These are phyloP conservation scores for Fraxinus paxiana DNA, from an alignment of 305 asterid species.

Conservation along the genomic window DNA sequence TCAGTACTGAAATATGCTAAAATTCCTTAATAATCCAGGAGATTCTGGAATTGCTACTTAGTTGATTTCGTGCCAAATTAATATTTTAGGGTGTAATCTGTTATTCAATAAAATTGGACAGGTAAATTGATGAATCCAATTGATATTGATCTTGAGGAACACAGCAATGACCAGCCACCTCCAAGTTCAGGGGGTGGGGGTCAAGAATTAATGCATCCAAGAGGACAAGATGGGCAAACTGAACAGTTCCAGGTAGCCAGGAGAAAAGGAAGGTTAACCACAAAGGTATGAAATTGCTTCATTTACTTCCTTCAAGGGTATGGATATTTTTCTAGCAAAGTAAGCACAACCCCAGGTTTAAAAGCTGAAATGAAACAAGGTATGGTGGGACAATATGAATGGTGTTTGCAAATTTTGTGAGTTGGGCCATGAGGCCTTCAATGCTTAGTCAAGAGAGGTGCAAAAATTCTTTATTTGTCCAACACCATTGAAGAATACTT, in stretches of 20 bases:
- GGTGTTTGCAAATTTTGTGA: slow-evolving; percentile 12
- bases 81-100: background rate
- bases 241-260: slow-evolving; percentile 4
- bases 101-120: slow-evolving; percentile 18
- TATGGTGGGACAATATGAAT: background rate
- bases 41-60: background rate
- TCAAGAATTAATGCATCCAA: slow-evolving; percentile 28
- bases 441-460: background rate
- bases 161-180: slow-evolving; percentile 30
- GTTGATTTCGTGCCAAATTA: slow-evolving; percentile 7
- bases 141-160: slow-evolving; percentile 47
- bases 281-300: slow-evolving; percentile 36
- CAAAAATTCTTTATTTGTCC: background rate
- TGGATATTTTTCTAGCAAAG: slow-evolving; percentile 3
- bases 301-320: slow-evolving; percentile 8
- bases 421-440: background rate
- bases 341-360: background rate
- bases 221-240: background rate
- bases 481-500: background rate
- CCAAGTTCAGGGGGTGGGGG: slow-evolving; percentile 28
- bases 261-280: slow-evolving; percentile 22
- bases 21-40: background rate
- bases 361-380: slow-evolving; percentile 13
- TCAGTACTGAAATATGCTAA: background rate
- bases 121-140: slow-evolving; percentile 50